These are phyloP conservation scores for Ceratobasidium papillatum DNA, from an alignment of 1,284 basidiomycete genomes.

Conservation along the genomic window DNA sequence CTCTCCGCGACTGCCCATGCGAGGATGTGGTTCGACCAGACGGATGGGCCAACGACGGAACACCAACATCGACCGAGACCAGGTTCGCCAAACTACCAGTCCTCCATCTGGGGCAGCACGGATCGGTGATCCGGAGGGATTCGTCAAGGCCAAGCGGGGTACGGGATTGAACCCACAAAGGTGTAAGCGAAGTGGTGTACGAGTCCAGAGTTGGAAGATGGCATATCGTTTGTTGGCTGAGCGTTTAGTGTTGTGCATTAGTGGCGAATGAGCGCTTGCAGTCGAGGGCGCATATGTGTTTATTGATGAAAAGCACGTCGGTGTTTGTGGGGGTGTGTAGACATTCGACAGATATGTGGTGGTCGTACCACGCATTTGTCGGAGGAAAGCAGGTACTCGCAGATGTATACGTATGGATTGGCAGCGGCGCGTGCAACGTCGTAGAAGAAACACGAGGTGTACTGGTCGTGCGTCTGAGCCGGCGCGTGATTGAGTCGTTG, in stretches of 20 bases:
- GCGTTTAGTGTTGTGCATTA: conserved; percentile 41
- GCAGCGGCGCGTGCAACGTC: no score
- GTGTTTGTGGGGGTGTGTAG: conserved; percentile 44
- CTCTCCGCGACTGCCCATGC: background rate
- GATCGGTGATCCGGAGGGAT: conserved; percentile 84
- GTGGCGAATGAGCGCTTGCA: conserved; percentile 41
- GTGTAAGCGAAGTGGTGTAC: conserved; percentile 49
- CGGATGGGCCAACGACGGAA: background rate
- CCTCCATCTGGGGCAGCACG: conserved; percentile 48
- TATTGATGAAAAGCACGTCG: no score
- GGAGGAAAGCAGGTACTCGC: conserved; percentile 46
- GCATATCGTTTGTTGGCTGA: conserved; percentile 12
- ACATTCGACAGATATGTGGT: conserved; percentile 42
- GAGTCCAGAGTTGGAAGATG: conserved; percentile 50
- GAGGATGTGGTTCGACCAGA: conserved; percentile 24
- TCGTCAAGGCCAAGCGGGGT: conserved; percentile 68
- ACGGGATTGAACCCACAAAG: conserved; percentile 29
- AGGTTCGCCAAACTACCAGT: conserved; percentile 25
- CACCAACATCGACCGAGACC: conserved; percentile 22
- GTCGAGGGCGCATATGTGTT: conserved; percentile 47
- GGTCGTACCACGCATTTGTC: no score
- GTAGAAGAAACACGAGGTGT: no score
- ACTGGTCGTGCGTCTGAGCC: no score
- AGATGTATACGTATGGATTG: no score
- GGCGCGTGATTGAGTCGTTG: no score